Conservation (phyloP, 768 basidiomycete genomes). For the Boletus pseudo-olivaceus region DNA sequence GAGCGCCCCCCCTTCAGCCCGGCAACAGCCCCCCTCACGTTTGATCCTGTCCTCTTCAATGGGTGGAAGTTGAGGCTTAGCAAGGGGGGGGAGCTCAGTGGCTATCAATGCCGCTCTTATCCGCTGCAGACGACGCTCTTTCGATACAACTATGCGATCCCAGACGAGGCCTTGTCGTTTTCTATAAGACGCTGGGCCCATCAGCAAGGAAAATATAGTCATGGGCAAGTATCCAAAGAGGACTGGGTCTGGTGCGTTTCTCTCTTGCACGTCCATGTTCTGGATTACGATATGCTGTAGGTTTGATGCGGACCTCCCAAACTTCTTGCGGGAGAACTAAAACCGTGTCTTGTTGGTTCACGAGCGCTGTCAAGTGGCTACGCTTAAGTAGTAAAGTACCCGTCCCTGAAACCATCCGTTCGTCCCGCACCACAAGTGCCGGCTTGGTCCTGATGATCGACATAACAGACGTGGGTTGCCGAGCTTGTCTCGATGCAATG, state of each 20-base stretch:
- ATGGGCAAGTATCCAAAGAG: background rate
- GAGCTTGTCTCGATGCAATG: background rate
- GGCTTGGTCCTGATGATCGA: background rate
- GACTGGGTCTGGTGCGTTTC: conserved; percentile 23
- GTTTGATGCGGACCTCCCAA: conserved; percentile 22
- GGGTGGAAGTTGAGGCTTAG: conserved; percentile 12
- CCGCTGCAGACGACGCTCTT: conserved; percentile 18
- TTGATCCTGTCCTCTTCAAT: conserved; percentile 17
- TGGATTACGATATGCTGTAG: background rate
- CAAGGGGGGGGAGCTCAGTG: accelerated
- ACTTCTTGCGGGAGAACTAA: background rate
- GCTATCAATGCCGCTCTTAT: background rate
- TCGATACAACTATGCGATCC: conserved; percentile 24
- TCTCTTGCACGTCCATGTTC: too few relatives aligned
- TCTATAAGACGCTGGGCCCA: conserved; percentile 5
- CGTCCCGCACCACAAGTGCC: background rate
- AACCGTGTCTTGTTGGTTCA: background rate
- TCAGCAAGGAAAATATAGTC: conserved; percentile 4
- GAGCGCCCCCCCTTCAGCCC: conserved; percentile 9
- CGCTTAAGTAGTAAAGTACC: background rate
- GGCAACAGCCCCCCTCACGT: conserved; percentile 8
- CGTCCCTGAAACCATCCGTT: background rate
- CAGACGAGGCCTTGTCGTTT: conserved; percentile 1
- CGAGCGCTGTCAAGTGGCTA: background rate
- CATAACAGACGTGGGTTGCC: background rate